Conservation (phyloP, 2,329 filamentous ascomycete genomes). For the Claviceps monticola region DNA sequence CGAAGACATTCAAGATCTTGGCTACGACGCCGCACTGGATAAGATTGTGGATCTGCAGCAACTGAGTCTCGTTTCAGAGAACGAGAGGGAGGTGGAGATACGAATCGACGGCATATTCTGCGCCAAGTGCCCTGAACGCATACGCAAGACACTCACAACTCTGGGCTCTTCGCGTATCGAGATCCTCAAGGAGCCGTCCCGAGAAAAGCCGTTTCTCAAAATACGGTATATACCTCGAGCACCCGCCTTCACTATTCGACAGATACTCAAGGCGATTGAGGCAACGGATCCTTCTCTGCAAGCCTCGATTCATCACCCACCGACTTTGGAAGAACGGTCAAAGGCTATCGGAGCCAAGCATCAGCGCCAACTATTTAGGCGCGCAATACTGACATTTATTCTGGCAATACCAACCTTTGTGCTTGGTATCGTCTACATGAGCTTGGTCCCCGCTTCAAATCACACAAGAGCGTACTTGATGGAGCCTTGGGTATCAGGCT, state of each 20-base stretch:
- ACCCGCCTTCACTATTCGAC: slow-evolving; percentile 59
- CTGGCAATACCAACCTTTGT: slow-evolving; percentile 72
- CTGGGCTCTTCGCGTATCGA: slow-evolving; percentile 36
- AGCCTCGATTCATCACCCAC: slow-evolving; percentile 62
- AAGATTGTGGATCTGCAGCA: slow-evolving; percentile 29
- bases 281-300: slow-evolving; percentile 51
- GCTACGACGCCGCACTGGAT: slow-evolving; percentile 50
- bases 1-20: slow-evolving; percentile 44
- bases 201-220: slow-evolving; percentile 52
- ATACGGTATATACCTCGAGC: slow-evolving; percentile 56
- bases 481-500: slow-evolving; percentile 54
- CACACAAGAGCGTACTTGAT: slow-evolving; percentile 51
- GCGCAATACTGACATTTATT: slow-evolving; percentile 55
- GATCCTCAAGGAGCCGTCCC: slow-evolving; percentile 40
- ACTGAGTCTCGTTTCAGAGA: slow-evolving; percentile 20
- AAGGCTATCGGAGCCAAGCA: slow-evolving; percentile 58
- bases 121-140: slow-evolving; percentile 50
- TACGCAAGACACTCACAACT: slow-evolving; percentile 37
- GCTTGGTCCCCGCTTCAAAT: slow-evolving; percentile 49
- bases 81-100: slow-evolving; percentile 47
- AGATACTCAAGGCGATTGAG: slow-evolving; percentile 55
- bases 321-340: slow-evolving; percentile 71
- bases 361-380: slow-evolving; percentile 50
- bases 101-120: slow-evolving; percentile 62
- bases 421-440: slow-evolving; percentile 87